Conservation (phyloP, 805 yeast genomes). For the Jamesozyma hellenica region DNA sequence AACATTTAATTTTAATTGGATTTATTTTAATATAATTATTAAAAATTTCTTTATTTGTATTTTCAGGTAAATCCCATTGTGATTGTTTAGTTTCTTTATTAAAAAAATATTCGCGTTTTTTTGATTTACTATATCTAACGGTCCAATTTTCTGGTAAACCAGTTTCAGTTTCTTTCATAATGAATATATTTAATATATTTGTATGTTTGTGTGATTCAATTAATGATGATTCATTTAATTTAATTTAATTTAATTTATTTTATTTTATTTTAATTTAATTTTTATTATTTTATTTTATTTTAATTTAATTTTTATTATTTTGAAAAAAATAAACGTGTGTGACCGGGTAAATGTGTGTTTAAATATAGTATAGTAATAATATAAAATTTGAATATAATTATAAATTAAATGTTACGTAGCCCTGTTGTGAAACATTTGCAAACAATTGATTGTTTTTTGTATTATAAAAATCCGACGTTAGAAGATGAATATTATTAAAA, state of each 20-base stretch:
- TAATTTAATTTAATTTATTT: no score
- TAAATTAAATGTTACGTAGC: constrained; percentile 31
- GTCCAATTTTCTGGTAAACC: constrained; percentile 88
- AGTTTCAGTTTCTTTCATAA: constrained; percentile 28
- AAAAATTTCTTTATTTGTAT: constrained; percentile 55
- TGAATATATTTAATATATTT: no score
- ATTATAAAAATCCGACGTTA: constrained; percentile 48
- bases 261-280: no score
- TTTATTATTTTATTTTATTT: no score
- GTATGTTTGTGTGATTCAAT: no score
- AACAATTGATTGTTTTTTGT: constrained; percentile 39
- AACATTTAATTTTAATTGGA: constrained; percentile 65
- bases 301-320: no score
- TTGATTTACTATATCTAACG: constrained; percentile 65
- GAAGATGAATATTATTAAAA: constrained; percentile 42
- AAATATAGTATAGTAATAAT: no score
- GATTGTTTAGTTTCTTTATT: constrained; percentile 63
- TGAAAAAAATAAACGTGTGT: no score
- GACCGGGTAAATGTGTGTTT: no score
- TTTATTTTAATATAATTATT: constrained; percentile 44
- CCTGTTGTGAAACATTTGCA: constrained; percentile 60
- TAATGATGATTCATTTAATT: no score
- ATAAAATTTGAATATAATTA: no score
- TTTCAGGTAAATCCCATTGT: constrained; percentile 86
- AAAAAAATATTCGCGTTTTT: constrained; percentile 75